Evolutionary conservation across 2,329 filamentous ascomycete genomes (phyloP), one percentile per base, ranked within the genome.

Genomic region (Fusarium sp.): DNA sequence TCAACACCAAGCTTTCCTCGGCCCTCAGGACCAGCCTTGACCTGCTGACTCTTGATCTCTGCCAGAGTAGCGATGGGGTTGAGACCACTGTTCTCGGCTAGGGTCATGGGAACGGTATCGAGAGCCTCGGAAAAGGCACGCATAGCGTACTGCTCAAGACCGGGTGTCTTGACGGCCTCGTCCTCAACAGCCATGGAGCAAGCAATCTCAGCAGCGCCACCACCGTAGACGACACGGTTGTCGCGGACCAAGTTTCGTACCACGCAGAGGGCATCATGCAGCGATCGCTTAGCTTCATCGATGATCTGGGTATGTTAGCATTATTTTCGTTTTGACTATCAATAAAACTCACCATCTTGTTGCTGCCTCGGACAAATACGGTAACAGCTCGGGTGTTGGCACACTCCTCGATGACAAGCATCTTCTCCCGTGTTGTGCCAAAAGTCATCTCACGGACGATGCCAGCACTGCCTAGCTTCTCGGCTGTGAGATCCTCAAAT

Each of bases 111-210:
- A 3, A 99, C 89, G 4, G 94, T 89, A 83, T 99, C 96, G 41
- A 99, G 90, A 10, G 96, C 97, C 83, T 98, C 96, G 70, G 96
- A 90, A 81, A 99, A 99, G 30, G 96, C 96, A 71, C 96, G 94
- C 96, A 99, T 99, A 75, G 96, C 95, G 84, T 99, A 99, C 85
- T 99, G 96, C 85, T 98, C 96, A 44, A 99, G 90, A n/a, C 96
- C 96, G 30, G 95, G 94, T 59, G 94, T 98, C 91, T 97, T 94
- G 80, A 95, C 92, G 48, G 96, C 96, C 32, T 94, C 96, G 78
- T 98, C 95, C 84, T 98, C 96, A 51, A 99, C 96, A 7, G 96
- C 96, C 62, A 99, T 86, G 28, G 95, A 97, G 88, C 97, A 99
- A 72, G 97, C 95, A 81, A 99, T 97, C 84, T 99, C 96, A 54